Evolutionary conservation across 176 grass and related monocot species (phyloP), one percentile per base, ranked within the genome.

Genomic region (Puya raimondii): DNA sequence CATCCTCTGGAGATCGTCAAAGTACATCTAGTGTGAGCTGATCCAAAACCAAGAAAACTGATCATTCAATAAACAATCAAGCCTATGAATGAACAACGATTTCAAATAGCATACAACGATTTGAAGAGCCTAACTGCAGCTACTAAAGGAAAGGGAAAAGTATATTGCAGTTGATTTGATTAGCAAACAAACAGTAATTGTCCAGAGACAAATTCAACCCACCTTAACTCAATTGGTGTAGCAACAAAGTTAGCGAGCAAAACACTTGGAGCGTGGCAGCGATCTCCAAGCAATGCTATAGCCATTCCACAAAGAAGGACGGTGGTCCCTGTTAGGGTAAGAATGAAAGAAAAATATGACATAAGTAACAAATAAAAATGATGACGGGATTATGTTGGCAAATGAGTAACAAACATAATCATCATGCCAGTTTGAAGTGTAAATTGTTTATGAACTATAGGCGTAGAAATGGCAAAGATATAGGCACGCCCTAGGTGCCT

Each of bases 211-310:
- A 42, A 25, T 14, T 12, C 3, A 63, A 47, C 51, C 82, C 70
- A 97, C 89, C 89, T 97, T 76, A 97, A 81, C 73, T 97, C 94
- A 75, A 97, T 70, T 49, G 94, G 94, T 72, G 94, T 97, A 13
- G 85, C 94, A 0, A 78, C 80, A 21, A 97, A 84, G 65, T 97
- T 97, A 4, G 88, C 76, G 80, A 97, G 84, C 81, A 93, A 88
- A 56, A 92, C 69, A 42, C 79, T 92, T 21, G 84, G 84, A 64
- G 82, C 79, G 80, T 99, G 88, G 84, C 94, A 99, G 10, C 63
- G 82, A 54, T 75, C 59, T 72, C 94, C 80, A 51, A 93, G 64
- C 63, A 86, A 68, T 51, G 89, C 89, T 52, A 99, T 74, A 56
- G 86, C 87, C 50, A 88, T n/a, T 47, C 86, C 94, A 47, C 94